Evolutionary conservation across 257 asterid species (phyloP), one percentile per base, ranked within the genome.

Genomic region (Echium plantagineum): DNA sequence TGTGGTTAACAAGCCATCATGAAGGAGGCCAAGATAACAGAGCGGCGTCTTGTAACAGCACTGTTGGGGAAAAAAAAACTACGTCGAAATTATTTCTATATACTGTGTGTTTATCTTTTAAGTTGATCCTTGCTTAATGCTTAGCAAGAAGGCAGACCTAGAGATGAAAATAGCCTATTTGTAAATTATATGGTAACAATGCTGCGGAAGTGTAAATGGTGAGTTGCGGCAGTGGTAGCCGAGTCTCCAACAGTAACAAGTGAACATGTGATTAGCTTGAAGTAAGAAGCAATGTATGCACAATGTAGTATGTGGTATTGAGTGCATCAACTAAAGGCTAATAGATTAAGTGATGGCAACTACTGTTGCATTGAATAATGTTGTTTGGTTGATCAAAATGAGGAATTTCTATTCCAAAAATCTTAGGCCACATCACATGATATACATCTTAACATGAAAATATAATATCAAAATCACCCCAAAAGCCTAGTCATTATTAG

Each of bases 1-100:
- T n/a, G 56, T 20, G 21, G 51, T 60, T 66, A 47, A 35, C 28
- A 46, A 66, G 55, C 49, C 12, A 66, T 55, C 20, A 47, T 48
- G 42, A 13, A 15, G 12, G 21, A 59, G 62, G 49, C 49, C 49
- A 3, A 24, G 10, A 35, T 7, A 35, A 35, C 46, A 35, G 13
- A 35, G 12, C 46, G 13, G 12, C 13, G 12, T 35, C 1, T 35
- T 6, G 0, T 35, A 35, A 35, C 46, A 35, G 46, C 46, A 35
- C 13, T 2, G 13, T 35, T 35, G 9, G 46, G 46, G n/a, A n/a
- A n/a, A 35, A 12, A 35, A 35, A 28, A 35, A 7, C 46, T 35
- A 2, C 12, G 9, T 35, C 46, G 2, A 42, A 42, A 42, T 42
- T 42, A 42, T 42, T 42, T 42, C 49, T 42, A 17, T 13, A 42